Evolutionary conservation across 78 protist genomes (phyloP).

Genomic region (Dictyostelium intermedium): DNA sequence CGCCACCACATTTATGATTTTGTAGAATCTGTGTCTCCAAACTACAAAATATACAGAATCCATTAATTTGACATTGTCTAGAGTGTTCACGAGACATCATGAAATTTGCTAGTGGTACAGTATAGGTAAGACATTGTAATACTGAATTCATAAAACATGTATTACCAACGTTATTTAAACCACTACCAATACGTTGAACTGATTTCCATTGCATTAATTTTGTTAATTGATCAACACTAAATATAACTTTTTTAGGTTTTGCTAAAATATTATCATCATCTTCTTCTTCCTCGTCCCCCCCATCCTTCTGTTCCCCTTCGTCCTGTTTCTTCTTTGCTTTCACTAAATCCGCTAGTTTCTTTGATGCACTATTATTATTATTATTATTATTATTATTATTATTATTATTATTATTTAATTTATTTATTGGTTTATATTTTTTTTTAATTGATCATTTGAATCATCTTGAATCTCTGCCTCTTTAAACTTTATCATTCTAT

Average conservation of each 20-base stretch:
- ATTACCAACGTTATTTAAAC: slow-evolving; percentile 91
- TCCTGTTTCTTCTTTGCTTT: not conserved
- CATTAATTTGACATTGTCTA: not conserved
- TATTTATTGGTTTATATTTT: slow-evolving; percentile 64
- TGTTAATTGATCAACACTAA: not conserved
- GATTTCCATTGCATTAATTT: slow-evolving; percentile 33
- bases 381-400: not conserved
- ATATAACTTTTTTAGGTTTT: slow-evolving; percentile 48
- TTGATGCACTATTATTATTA: not conserved
- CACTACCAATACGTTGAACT: slow-evolving; percentile 46
- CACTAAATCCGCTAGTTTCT: not conserved
- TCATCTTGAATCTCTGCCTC: slow-evolving; percentile 35
- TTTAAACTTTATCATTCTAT: slow-evolving; percentile 42
- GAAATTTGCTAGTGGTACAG: slow-evolving; percentile 87
- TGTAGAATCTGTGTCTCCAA: slow-evolving; percentile 32
- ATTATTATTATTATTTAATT: not conserved
- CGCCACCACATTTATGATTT: not conserved
- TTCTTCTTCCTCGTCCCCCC: not conserved
- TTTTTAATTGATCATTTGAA: slow-evolving; percentile 18
- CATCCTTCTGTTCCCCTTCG: not conserved
- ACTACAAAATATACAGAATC: slow-evolving; percentile 79
- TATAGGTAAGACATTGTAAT: slow-evolving; percentile 93
- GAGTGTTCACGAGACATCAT: slow-evolving; percentile 69
- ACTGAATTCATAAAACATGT: slow-evolving; percentile 96
- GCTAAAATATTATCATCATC: slow-evolving; percentile 55